Base-by-base conservation (phyloP, 2,329 filamentous ascomycete species). In the Cladobotryum mycophilum region DNA sequence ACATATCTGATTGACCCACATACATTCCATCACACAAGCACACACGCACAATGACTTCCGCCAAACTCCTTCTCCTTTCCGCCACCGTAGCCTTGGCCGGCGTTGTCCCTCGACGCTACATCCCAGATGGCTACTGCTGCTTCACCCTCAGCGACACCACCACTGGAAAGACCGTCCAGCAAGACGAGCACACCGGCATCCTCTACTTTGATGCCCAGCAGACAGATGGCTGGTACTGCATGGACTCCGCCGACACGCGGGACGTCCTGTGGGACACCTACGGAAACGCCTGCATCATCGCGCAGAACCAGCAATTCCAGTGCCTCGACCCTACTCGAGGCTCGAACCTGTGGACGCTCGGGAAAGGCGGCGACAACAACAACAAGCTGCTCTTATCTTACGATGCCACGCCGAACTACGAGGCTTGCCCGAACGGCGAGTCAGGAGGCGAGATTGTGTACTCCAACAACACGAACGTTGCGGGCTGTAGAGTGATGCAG, bases 221-320 rank as follows among this genome's bases (percentile, higher is more conserved):
- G 5, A 52, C 59, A 1, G 47, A 57, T 0, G 64, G 64, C 18
- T 64, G 62, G 58, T 68, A 64, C 52, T 68, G 66, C 53, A 59
- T 67, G 18, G 47, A 67, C 25, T 50, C 62, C 12, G 51, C 58
- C 18, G 48, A 60, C 38, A 8, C 53, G 0, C 58, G 56, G n/a
- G 56, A 60, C 2, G 48, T 65, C 4, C 58, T 68, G 9, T 56
- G 55, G 14, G 65, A 68, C 36, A 50, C 49, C 34, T 53, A 50
- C 51, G 58, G 60, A 55, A 66, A 64, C 47, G 63, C 66, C n/a
- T 69, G 66, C 55, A 65, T 66, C 51, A 52, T 67, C 51, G 49
- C 53, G 40, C 55, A 58, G 14, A 51, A 57, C 18, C 54, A 57
- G 15, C 51, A 56, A 17, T 55, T 69, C 37, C 60, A 64, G 45